A percentile compares a stretch with the other conserved stretches of the same genome.
Evolutionary conservation across 2,329 filamentous ascomycete species (phyloP).

Genomic region (Dothideomycetidae sp.): DNA sequence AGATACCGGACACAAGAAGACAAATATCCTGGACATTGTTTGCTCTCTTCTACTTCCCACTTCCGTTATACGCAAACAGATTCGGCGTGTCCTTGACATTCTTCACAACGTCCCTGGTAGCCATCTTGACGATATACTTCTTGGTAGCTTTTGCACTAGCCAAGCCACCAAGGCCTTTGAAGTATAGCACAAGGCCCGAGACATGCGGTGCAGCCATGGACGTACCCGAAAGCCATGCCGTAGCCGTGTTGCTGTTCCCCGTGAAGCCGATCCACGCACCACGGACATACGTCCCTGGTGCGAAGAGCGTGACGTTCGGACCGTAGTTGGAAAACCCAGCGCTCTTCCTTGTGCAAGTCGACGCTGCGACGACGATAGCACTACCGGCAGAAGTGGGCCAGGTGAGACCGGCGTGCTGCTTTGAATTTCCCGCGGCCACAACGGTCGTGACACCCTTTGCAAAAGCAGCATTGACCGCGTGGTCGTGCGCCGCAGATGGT

Average conservation of each 20-base stretch:
- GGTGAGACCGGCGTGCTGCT: conserved; percentile 16
- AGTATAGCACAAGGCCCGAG: conserved; percentile 51
- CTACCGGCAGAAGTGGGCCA: conserved; percentile 25
- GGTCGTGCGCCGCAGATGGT: conserved; percentile 37
- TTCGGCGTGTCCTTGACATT: no score
- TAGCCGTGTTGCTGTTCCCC: conserved; percentile 31
- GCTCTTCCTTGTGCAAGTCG: conserved; percentile 17
- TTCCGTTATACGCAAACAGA: no score
- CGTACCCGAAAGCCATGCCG: conserved; percentile 40
- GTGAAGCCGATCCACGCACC: conserved; percentile 37
- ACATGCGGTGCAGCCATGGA: conserved; percentile 55
- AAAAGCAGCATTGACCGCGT: conserved; percentile 35
- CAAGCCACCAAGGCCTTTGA: conserved; percentile 10
- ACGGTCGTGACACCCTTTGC: conserved; percentile 36
- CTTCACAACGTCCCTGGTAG: no score
- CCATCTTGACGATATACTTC: no score
- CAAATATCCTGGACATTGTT: no score
- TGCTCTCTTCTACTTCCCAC: no score
- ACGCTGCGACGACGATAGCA: conserved; percentile 24
- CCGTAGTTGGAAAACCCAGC: conserved; percentile 29
- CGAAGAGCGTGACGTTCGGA: conserved; percentile 25
- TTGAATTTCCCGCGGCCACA: conserved; percentile 42
- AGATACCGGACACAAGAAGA: no score
- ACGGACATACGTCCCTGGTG: conserved; percentile 23
- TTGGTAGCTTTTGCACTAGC: conserved; percentile 5